Evolutionary conservation across 768 basidiomycete species (phyloP).

Genomic region (Suillus tomentosus): DNA sequence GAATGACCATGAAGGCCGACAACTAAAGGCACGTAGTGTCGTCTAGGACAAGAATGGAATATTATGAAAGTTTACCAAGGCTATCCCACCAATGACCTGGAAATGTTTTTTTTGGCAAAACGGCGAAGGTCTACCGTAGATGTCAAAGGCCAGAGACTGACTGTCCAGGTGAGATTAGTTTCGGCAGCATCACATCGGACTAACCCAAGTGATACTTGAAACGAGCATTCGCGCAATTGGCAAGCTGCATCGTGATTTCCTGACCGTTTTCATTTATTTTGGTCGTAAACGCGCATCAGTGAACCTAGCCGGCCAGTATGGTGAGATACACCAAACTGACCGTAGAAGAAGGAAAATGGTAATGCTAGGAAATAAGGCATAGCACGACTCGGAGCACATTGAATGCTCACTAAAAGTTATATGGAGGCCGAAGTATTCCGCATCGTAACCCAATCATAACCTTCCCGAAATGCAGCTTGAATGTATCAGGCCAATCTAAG

Average conservation of each 20-base stretch:
- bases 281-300: not conserved
- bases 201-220: not conserved
- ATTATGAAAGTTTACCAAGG: no score
- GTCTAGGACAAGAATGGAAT: not conserved
- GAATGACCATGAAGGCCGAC: not conserved
- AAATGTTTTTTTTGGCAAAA: not conserved
- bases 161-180: not conserved
- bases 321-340: not conserved
- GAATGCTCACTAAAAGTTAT: not conserved
- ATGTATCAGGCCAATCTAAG: not conserved
- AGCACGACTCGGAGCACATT: not conserved
- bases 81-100: not conserved
- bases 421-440: not conserved
- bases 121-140: not conserved
- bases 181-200: not conserved
- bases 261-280: not conserved
- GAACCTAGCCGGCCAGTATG: not conserved
- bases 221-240: not conserved
- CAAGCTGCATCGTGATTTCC: not conserved
- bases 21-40: no score
- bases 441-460: no score
- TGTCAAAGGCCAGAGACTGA: not conserved
- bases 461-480: not conserved
- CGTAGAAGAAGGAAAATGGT: not conserved
- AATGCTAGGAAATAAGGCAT: not conserved